phyloP scores from a whole-genome alignment of 2,329 filamentous ascomycete species.

The Pestalotiopsis fici region DNA sequence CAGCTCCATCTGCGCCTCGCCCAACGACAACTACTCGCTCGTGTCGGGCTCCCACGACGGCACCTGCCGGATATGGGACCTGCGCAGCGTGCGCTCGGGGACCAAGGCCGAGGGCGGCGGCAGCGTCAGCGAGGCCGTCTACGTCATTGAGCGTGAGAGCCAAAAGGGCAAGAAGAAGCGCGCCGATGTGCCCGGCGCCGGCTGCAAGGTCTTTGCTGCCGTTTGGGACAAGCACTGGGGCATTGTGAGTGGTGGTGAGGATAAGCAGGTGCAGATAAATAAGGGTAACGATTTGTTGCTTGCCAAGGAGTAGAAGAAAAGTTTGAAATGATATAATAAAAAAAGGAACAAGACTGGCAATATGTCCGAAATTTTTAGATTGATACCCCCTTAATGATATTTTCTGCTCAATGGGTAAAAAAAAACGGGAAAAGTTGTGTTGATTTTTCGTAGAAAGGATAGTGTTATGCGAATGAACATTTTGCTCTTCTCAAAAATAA shows the following conservation, averaged over 20 bases:
- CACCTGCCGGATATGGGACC: constrained; percentile 91
- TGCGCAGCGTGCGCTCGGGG: constrained; percentile 67
- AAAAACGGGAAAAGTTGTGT: not conserved
- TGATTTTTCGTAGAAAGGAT: not conserved
- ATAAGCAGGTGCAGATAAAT: constrained; percentile 94
- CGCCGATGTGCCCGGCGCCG: constrained; percentile 69
- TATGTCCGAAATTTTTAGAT: not conserved
- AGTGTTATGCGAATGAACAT: no score
- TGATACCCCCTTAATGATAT: constrained; percentile 7
- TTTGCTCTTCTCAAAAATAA: no score
- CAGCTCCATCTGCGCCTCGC: constrained; percentile 48
- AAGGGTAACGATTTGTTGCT: constrained; percentile 56
- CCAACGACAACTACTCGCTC: constrained; percentile 76
- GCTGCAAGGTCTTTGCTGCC: constrained; percentile 87
- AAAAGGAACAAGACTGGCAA: not conserved
- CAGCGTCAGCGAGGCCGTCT: constrained; percentile 72
- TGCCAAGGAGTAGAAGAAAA: constrained; percentile 7
- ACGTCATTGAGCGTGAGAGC: constrained; percentile 75
- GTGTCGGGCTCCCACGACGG: constrained; percentile 91
- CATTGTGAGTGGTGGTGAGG: constrained; percentile 89
- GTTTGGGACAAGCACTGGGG: constrained; percentile 84
- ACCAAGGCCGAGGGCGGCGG: constrained; percentile 62
- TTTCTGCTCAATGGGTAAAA: not conserved
- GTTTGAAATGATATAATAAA: not conserved
- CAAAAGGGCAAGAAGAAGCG: constrained; percentile 65